Evolutionary conservation across 106 monocot genomes (phyloP), one percentile per base, ranked within the genome.

Genomic region (Dactylorhiza incarnata): DNA sequence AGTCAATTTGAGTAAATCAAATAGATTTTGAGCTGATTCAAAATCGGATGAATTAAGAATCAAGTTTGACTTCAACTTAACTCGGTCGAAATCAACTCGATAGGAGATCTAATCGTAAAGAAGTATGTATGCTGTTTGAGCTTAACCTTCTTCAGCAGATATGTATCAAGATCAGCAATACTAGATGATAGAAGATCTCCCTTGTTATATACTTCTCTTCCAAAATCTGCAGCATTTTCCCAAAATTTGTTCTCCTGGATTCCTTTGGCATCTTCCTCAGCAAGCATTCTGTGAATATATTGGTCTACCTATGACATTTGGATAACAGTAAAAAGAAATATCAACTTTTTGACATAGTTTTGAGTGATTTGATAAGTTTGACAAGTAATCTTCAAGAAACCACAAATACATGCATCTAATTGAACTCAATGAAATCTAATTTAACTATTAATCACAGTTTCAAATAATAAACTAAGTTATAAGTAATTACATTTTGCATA

Each of bases 261-360:
- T 29, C 63, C 74, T 4, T 46, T 48, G 9, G 81, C 80, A 87
- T 94, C 97, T 83, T 85, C 91, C 79, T 97, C 94, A n/a, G 86
- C 97, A 68, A 97, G 81, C 54, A 97, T 81, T 88, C 90, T 86
- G 75, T 94, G 91, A 49, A 94, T 97, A 73, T 86, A 94, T 71
- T 89, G 87, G 82, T 94, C 87, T 12, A 94, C 91, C 97, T 97
- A 72, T 37, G 81, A 73, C 10, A 73, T 58, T 48, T 55, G 46
- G 43, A 23, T 47, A 53, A 15, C 37, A 37, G 2, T 22, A 59
- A 66, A 62, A 37, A 66, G 29, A 29, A 43, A 3, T 10, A 66
- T 12, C 23, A 9, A 9, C 8, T 63, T 63, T 20, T 63, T 20
- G 62, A 25, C 7, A 63, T 23, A 23, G 2, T 37, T 37, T 37